A percentile compares a stretch with the other conserved stretches of the same genome.
These are phyloP conservation scores for Penicillium crustosum DNA, from an alignment of 2,329 filamentous ascomycete species.

Conservation along the genomic window DNA sequence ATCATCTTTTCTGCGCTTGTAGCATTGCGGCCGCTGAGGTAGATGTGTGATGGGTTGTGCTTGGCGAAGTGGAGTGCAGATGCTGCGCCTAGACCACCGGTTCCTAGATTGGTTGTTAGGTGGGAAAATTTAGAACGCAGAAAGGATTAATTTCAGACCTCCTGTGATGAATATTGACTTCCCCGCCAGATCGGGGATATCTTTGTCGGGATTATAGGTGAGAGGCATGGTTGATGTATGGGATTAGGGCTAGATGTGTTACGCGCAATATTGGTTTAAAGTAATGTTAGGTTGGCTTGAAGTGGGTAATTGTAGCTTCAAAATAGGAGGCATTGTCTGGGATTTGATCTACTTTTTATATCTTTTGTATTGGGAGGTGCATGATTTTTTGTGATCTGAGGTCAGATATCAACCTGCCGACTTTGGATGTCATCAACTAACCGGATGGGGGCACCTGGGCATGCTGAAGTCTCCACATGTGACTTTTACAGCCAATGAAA, in stretches of 20 bases:
- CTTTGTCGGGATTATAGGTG: constrained; percentile 32
- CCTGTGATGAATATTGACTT: constrained; percentile 53
- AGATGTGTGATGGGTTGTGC: constrained; percentile 41
- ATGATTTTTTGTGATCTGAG: background rate
- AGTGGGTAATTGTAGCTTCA: background rate
- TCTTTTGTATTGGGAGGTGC: background rate
- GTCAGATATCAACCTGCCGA: background rate
- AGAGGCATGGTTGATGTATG: background rate
- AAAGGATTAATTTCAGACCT: constrained; percentile 25
- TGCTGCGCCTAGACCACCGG: constrained; percentile 47
- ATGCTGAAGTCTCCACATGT: background rate
- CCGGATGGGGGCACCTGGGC: background rate
- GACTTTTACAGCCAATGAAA: background rate
- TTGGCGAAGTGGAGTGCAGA: constrained; percentile 42
- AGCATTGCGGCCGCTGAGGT: constrained; percentile 37
- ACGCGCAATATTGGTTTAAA: background rate
- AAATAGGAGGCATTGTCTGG: too few species aligned
- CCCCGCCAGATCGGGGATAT: constrained; percentile 41
- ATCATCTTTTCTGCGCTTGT: constrained; percentile 36
- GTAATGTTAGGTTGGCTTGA: background rate
- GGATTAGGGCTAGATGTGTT: background rate
- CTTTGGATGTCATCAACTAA: too few species aligned
- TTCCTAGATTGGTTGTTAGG: constrained; percentile 10
- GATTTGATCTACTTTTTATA: background rate
- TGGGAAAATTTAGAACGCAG: background rate